Base-by-base conservation (phyloP, 306 rosid genomes). In the Purshia tridentata region DNA sequence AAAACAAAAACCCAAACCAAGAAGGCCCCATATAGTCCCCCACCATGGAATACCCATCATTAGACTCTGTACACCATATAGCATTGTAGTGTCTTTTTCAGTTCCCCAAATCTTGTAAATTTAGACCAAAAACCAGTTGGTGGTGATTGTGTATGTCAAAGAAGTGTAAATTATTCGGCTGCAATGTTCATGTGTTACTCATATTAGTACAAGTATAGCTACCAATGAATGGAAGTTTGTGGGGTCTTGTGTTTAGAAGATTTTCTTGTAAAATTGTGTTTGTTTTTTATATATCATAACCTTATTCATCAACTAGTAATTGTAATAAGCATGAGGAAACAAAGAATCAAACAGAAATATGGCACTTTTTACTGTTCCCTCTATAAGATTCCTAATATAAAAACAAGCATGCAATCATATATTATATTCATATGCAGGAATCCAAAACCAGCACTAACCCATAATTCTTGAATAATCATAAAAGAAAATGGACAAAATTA, bases 331-430 rank as follows among this genome's bases (percentile, higher is more conserved):
- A 60, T 47, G 14, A 44, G 60, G 77, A 70, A 62, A 74, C 67
- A 6, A 76, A 61, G 41, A 80, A 71, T 40, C 47, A 72, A 80
- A 65, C 53, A 75, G 45, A 68, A 70, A 52, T 46, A 45, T 51
- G 67, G 29, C 77, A 72, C 53, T 51, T 76, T 74, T 40, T 16
- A 69, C 40, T 59, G 66, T 79, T 65, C 46, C 42, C 58, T 18
- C 51, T 66, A n/a, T 49, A 23, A 73, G 69, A 72, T 73, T 82
- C 81, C 49, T 74, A 56, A 41, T 68, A 63, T 20, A 71, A 67
- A 76, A 81, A 79, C 65, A 81, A 81, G 78, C 62, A 69, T 54
- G 64, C 73, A 78, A 80, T 77, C 82, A 80, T n/a, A n/a, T n/a
- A n/a, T n/a, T n/a, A n/a, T n/a, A n/a, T n/a, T n/a, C n/a, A n/a